Percentiles rank a stretch among this genome's conserved stretches.
phyloP scores from a whole-genome alignment of 345 rosid species.

The Excoecaria cochinchinensis region DNA sequence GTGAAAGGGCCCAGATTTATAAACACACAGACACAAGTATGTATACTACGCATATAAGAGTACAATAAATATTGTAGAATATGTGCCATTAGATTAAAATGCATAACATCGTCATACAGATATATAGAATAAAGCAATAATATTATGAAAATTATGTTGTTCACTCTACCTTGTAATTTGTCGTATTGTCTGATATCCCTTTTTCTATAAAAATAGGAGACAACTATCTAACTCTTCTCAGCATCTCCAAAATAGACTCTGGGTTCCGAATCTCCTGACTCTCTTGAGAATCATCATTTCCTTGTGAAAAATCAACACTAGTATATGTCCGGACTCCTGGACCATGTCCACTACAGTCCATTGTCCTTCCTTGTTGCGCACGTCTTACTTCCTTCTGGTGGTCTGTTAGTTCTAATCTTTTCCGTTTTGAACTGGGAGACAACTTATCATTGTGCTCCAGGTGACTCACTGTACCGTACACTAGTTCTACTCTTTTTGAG shows the following conservation, averaged over 20 bases:
- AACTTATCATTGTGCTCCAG: slow-evolving; percentile 9
- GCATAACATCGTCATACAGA: no score
- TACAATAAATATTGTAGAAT: no score
- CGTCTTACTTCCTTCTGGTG: slow-evolving; percentile 57
- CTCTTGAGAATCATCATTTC: slow-evolving; percentile 47
- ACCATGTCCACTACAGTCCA: slow-evolving; percentile 48
- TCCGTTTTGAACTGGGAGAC: slow-evolving; percentile 29
- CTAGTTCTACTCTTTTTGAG: slow-evolving; percentile 43
- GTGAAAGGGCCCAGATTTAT: no score
- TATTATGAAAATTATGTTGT: no score
- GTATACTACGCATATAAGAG: no score
- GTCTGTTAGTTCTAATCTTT: slow-evolving; percentile 41
- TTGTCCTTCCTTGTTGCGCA: slow-evolving; percentile 49
- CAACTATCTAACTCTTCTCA: slow-evolving; percentile 19
- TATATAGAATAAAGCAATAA: no score
- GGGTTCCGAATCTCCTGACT: slow-evolving; percentile 31
- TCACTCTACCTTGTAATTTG: no score
- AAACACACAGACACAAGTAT: no score
- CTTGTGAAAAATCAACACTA: slow-evolving; percentile 47
- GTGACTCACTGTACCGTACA: neutral
- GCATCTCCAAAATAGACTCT: slow-evolving; percentile 35
- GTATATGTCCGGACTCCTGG: slow-evolving; percentile 53
- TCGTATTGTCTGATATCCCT: no score
- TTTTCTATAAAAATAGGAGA: neutral
- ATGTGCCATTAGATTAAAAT: no score